Percentiles rank a stretch among this genome's conserved stretches.
These are phyloP conservation scores for Fraxinus cuspidata DNA, from an alignment of 257 asterid species.

Conservation along the genomic window DNA sequence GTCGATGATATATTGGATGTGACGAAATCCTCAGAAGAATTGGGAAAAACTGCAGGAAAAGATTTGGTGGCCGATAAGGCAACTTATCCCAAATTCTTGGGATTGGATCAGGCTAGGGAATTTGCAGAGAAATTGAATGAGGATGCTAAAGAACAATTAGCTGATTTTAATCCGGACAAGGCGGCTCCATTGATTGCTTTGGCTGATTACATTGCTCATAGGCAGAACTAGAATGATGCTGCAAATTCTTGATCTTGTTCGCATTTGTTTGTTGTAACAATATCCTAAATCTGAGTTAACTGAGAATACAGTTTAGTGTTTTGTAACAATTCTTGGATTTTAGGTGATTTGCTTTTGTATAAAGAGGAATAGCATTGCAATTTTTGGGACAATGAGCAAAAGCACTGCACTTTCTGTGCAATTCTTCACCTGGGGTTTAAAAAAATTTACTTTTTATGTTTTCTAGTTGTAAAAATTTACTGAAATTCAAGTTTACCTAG, in stretches of 20 bases:
- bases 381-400: not conserved
- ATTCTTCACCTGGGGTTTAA: not conserved
- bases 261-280: conserved; percentile 19
- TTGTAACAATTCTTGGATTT: not conserved
- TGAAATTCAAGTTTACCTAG: not conserved
- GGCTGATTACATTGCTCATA: conserved; percentile 71
- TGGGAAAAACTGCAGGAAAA: conserved; percentile 84
- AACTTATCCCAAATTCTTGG: conserved; percentile 75
- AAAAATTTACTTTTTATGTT: not conserved
- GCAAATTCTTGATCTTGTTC: not conserved
- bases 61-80: conserved; percentile 63
- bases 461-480: not conserved
- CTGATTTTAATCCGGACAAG: conserved; percentile 49
- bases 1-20: conserved; percentile 82
- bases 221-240: conserved; percentile 45
- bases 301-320: not conserved
- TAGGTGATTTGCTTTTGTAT: not conserved
- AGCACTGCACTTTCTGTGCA: not conserved
- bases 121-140: conserved; percentile 54
- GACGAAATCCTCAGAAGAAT: conserved; percentile 62
- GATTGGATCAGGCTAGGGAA: conserved; percentile 69
- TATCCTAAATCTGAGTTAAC: not conserved
- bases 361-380: not conserved
- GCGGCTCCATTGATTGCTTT: conserved; percentile 66
- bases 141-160: conserved; percentile 65